Base-by-base conservation (phyloP, 192 early-diverging fungal species). In the Chytriomyces confervae region DNA sequence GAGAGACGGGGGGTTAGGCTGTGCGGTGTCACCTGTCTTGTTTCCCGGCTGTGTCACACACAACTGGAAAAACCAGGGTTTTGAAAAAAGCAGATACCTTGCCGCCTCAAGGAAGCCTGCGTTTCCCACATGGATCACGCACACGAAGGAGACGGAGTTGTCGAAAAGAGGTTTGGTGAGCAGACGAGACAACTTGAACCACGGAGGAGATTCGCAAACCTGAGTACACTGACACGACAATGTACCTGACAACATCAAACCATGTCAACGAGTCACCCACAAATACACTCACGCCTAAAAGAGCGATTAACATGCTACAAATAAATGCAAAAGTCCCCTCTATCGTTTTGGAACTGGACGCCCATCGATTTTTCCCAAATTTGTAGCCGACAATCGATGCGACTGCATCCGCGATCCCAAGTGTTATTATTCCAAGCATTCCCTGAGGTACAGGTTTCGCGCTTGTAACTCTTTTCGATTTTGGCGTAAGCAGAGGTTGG, bases 401-500 rank as follows among this genome's bases (percentile, higher is more conserved):
- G 85, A 90, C 47, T 4, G 95, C 83, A 85, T 99, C 97, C 5
- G 95, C 96, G 70, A 99, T 86, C 3, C 97, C 97, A 46, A 99
- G 77, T 6, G 94, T 85, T 73, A 99, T 80, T 36, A 98, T 91
- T 4, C 97, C 97, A 11, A 92, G 90, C 13, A 95, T 72, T 29
- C 86, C 83, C 65, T 86, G 6, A 11, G 61, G 18, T n/a, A 65
- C 62, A 9, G 36, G 77, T 44, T 45, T n/a, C 51, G 80, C 51
- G 60, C 1, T 83, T 85, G 23, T 64, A 45, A 68, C 18, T 50
- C 24, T n/a, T 47, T 36, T 63, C 9, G 61, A 5, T n/a, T 44
- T 8, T 5, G 46, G 9, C 16, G 27, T 36, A 36, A n/a, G n/a
- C n/a, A 36, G 29, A 2, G 2, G 1, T 0, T 36, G 2, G 2